Evolutionary conservation across 2,329 filamentous ascomycete species (phyloP), one percentile per base, ranked within the genome.

Genomic region (Zasmidium angulare): DNA sequence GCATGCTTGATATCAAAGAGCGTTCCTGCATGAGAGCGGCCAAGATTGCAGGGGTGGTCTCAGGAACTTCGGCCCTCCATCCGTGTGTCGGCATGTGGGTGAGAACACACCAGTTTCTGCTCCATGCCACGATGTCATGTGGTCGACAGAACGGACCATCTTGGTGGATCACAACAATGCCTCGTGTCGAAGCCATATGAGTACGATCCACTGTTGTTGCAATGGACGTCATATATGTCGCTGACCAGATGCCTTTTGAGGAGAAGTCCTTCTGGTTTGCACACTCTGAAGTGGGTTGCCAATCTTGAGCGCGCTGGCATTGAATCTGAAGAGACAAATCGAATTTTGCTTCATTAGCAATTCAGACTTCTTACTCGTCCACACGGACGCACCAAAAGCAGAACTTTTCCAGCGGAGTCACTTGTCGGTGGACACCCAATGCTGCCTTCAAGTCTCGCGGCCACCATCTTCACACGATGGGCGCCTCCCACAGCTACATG

Each of bases 21-120:
- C n/a, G 36, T 43, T 29, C 26, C 26, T 29, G 36, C 36, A 43
- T 43, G 36, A 43, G 36, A 7, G 9, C n/a, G 29, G 36, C 36
- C 36, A 43, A 43, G 36, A 43, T 7, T 9, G 36, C 36, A 43
- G 36, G 36, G 36, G n/a, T 43, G 14, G n/a, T 43, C 51, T 24
- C n/a, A 40, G 51, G 36, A 53, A 36, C 24, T 36, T 21, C 50
- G 50, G 50, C 26, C 26, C 29, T 23, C 31, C 17, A 53, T 53
- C 21, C 51, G 36, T 43, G 3, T 17, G 31, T 53, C 51, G 51
- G 51, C 36, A 53, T 46, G 51, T 53, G 51, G 51, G 40, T 24
- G 36, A 43, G 51, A 23, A 24, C 48, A 22, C 20, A 50, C 22
- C 22, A 29, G 22, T 26, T 24, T 50, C 48, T 19, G 21, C 36